phyloP scores from a whole-genome alignment of 805 yeast species.

The Kodamaea kaohsiungensis region DNA sequence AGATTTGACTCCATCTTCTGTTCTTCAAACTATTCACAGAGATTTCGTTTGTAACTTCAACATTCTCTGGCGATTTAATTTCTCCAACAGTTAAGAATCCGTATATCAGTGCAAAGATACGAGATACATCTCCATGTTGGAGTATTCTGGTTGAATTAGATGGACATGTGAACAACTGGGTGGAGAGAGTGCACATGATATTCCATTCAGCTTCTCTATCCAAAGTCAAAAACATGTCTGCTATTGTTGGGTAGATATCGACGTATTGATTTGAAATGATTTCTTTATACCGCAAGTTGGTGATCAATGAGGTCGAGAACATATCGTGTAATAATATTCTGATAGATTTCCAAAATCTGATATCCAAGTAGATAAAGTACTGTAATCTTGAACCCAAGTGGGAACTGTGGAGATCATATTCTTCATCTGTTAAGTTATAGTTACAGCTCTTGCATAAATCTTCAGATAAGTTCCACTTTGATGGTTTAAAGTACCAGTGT shows the following conservation, averaged over 20 bases:
- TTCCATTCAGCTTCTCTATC: constrained; percentile 92
- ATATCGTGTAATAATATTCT: constrained; percentile 62
- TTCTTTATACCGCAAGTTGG: constrained; percentile 55
- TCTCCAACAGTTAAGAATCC: constrained; percentile 60
- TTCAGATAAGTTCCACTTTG: constrained; percentile 48
- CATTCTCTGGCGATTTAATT: constrained; percentile 45
- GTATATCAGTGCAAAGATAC: constrained; percentile 62
- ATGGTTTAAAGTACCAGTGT: constrained; percentile 43
- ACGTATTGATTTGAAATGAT: constrained; percentile 78
- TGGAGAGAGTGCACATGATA: constrained; percentile 67
- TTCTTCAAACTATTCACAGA: constrained; percentile 57
- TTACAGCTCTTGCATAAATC: constrained; percentile 48
- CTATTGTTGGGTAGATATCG: constrained; percentile 74
- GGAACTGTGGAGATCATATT: constrained; percentile 23
- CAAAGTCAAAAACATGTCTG: constrained; percentile 64
- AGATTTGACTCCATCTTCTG: constrained; percentile 75
- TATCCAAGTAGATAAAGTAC: constrained; percentile 62
- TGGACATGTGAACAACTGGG: constrained; percentile 90
- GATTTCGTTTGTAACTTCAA: constrained; percentile 37
- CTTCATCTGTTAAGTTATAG: constrained; percentile 37
- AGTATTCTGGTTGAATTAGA: constrained; percentile 67
- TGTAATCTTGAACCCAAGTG: constrained; percentile 58
- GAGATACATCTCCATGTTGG: constrained; percentile 62
- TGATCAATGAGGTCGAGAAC: constrained; percentile 63
- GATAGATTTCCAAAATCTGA: constrained; percentile 67